These are phyloP conservation scores for Liquidambar formosana DNA, from an alignment of 164 flowering plant species.

Conservation along the genomic window DNA sequence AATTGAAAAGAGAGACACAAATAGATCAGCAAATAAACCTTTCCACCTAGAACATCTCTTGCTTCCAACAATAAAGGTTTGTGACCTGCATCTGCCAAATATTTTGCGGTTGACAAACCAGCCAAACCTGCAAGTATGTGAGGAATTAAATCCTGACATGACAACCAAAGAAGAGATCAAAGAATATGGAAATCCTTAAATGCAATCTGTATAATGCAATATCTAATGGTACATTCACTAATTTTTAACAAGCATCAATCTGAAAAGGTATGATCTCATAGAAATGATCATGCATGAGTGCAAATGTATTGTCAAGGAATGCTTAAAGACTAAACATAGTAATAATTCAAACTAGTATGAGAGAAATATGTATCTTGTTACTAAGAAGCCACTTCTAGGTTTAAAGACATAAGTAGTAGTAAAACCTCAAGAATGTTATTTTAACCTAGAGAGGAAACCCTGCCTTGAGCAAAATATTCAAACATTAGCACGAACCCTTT, in stretches of 20 bases:
- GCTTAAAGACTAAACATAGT: not conserved
- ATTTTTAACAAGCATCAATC: not conserved
- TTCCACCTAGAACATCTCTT: conserved; percentile 98
- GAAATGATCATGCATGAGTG: not conserved
- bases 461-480: not conserved
- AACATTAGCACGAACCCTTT: too few species aligned
- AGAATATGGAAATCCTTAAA: not conserved
- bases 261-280: not conserved
- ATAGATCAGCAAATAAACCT: conserved; percentile 51
- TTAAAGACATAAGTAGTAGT: too few species aligned
- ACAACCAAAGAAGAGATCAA: not conserved
- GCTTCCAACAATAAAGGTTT: conserved; percentile 87
- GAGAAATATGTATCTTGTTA: not conserved
- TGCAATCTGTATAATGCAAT: not conserved
- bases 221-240: not conserved
- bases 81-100: conserved; percentile 99
- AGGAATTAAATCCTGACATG: not conserved
- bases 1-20: conserved; percentile 1
- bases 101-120: conserved; percentile 94
- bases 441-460: not conserved
- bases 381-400: too few species aligned
- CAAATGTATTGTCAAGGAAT: not conserved
- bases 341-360: not conserved
- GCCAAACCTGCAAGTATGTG: conserved; percentile 72
- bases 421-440: not conserved